Evolutionary conservation across 1,284 basidiomycete genomes (phyloP), one percentile per base, ranked within the genome.

Genomic region (Ustilago hordei): DNA sequence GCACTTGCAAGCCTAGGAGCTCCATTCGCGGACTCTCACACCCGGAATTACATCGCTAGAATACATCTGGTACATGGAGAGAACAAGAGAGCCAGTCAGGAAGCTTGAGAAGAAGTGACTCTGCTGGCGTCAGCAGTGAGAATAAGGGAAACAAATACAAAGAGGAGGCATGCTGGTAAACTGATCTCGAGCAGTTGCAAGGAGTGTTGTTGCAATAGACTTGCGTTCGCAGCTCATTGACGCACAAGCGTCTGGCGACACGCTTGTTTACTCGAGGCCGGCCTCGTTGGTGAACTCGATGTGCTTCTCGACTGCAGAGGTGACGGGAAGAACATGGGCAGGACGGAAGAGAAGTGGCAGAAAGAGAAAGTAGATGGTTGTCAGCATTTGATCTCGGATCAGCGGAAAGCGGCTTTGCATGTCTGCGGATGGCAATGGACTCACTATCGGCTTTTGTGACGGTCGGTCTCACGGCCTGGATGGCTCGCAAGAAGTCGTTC

Each of bases 281-380:
- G 87, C 87, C 82, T 98, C 95, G 85, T 91, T 91, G 54, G 95
- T 98, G 91, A 97, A 99, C 48, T 93, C 91, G 12, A 95, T 92
- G 85, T 98, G 95, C 84, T 91, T 92, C 88, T 90, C 91, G 82
- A 84, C 43, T 45, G 67, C 71, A 61, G 23, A 62, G 17, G 2
- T n/a, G 39, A 41, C 11, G 28, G 56, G n/a, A 23, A 39, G 36
- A 47, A 13, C n/a, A 8, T 15, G 32, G 28, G 48, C 23, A 32
- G 19, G 15, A 34, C 52, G 39, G 19, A 28, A 48, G 32, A 28
- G 36, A 31, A 36, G 45, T 48, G 38, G 36, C 13, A 52, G n/a
- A 45, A 39, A 15, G 43, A 11, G 11, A 45, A 19, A 19, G n/a
- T 19, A 45, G 13, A 15, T 19, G 19, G 39, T 6, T 41, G 39